Evolutionary conservation across 164 flowering plant species (phyloP), one percentile per base, ranked within the genome.

Genomic region (Macadamia tetraphylla): DNA sequence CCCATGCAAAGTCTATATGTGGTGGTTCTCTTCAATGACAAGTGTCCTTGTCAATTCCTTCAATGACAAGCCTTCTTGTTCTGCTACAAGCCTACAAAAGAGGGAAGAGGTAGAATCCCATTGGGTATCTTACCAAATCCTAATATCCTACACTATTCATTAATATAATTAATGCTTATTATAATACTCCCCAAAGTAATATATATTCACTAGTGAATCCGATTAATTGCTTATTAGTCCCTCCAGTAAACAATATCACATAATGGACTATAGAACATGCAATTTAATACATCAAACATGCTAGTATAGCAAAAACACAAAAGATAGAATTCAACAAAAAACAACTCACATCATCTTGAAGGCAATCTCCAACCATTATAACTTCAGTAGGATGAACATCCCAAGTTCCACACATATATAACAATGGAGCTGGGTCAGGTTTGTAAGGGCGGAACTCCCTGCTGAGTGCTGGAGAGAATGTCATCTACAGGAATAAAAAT

Each of bases 321-420:
- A 60, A 67, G 18, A 63, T n/a, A 61, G 10, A n/a, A 58, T 42
- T 12, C 15, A 31, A 62, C 0, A 52, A n/a, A 11, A 31, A 29
- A 52, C 31, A 17, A 82, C 91, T 84, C 76, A 89, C 96, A 76
- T 94, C 98, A 81, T 94, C 98, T 79, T 86, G 87, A 43, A 91
- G 92, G 83, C 97, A 87, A 74, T 94, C 98, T 6, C 97, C 98
- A 74, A 94, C 72, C 97, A 94, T 94, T 63, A 94, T 84, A 51
- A 90, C 92, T 81, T 94, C 94, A 79, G 73, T 69, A 29, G 98
- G 97, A 32, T 79, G 81, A 62, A 94, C 80, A 58, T 77, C 84
- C 98, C 97, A 94, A 29, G 82, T 79, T 40, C 96, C 81, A 76
- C 98, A 94, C 23, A 94, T 94, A 76, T 86, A 93, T 29, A 88